Evolutionary conservation across 1,284 basidiomycete species (phyloP), one percentile per base, ranked within the genome.

Genomic region (Heterobasidion annosum): DNA sequence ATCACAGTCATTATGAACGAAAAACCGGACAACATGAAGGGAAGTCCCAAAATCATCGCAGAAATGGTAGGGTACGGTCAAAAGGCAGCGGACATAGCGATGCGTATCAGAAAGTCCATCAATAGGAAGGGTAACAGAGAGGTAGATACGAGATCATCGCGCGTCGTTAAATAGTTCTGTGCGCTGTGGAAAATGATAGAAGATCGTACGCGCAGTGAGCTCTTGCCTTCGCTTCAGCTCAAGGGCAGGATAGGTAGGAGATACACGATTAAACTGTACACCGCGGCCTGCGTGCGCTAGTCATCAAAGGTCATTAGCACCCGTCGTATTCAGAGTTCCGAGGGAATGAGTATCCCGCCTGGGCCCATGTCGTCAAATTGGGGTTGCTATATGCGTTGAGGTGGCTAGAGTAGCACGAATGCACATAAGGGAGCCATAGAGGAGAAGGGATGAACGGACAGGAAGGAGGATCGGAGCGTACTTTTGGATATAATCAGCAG

Each of bases 341-440:
- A n/a, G 88, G 88, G 70, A 85, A 88, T 0, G 69, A 71, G 61
- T 83, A 78, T 54, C 83, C 83, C 2, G 79, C 88, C 60, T 78
- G 70, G 12, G 70, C 71, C 89, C 88, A 91, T 48, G 82, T 88
- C 40, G 88, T 91, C 33, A 86, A 68, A 62, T 91, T 90, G 10
- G 86, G 71, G 62, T 91, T 81, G 45, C 71, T 75, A 63, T 89
- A 91, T 53, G 83, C 83, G 56, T 76, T 70, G 25, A 80, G 62
- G 64, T 91, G 87, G 37, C 85, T 90, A 58, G 34, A 16, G 16
- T 25, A 37, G 16, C 18, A 32, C 3, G 45, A 9, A 47, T 47
- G 40, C 18, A 32, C n/a, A 47, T 47, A 10, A 47, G 12, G 45
- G 45, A 32, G 16, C n/a, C 6, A 40, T 25, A 25, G 3, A 50